Evolutionary conservation across 164 flowering plant species (phyloP).

Genomic region (Vitis riparia): DNA sequence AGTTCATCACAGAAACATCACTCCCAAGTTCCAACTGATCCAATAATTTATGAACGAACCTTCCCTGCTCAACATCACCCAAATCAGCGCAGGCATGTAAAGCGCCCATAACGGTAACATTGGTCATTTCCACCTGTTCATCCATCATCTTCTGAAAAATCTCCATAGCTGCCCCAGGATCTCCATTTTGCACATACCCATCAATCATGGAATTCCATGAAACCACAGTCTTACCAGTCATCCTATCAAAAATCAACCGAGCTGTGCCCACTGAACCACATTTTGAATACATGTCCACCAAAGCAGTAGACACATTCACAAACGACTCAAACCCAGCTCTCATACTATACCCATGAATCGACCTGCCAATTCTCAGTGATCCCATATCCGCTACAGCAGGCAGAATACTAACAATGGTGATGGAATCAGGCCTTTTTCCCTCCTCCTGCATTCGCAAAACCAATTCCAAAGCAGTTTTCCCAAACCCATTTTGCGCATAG

Average conservation of each 20-base stretch:
- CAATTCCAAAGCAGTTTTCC: slow-evolving; percentile 57
- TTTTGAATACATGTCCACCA: slow-evolving; percentile 77
- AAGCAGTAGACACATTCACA: slow-evolving; percentile 67
- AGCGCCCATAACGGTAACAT: slow-evolving; percentile 77
- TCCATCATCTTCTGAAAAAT: slow-evolving; percentile 65
- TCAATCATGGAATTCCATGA: slow-evolving; percentile 89
- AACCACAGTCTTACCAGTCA: slow-evolving; percentile 61
- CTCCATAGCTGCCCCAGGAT: slow-evolving; percentile 56
- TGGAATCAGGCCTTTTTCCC: slow-evolving; percentile 52
- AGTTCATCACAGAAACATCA: slow-evolving; percentile 68
- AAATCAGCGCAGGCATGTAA: slow-evolving; percentile 72
- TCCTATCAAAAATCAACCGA: slow-evolving; percentile 62
- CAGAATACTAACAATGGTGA: slow-evolving; percentile 62
- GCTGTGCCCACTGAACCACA: slow-evolving; percentile 57
- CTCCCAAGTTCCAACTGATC: slow-evolving; percentile 44
- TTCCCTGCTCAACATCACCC: slow-evolving; percentile 66
- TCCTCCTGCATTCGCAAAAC: slow-evolving; percentile 59
- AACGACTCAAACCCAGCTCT: slow-evolving; percentile 55
- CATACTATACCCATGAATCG: slow-evolving; percentile 66
- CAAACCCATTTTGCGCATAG: slow-evolving; percentile 69
- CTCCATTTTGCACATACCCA: slow-evolving; percentile 68
- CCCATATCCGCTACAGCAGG: slow-evolving; percentile 66
- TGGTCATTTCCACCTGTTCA: slow-evolving; percentile 57
- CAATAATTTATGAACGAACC: slow-evolving; percentile 46
- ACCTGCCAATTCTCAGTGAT: slow-evolving; percentile 53